Evolutionary conservation across 768 basidiomycete genomes (phyloP).

Genomic region (Suillus alpinus): DNA sequence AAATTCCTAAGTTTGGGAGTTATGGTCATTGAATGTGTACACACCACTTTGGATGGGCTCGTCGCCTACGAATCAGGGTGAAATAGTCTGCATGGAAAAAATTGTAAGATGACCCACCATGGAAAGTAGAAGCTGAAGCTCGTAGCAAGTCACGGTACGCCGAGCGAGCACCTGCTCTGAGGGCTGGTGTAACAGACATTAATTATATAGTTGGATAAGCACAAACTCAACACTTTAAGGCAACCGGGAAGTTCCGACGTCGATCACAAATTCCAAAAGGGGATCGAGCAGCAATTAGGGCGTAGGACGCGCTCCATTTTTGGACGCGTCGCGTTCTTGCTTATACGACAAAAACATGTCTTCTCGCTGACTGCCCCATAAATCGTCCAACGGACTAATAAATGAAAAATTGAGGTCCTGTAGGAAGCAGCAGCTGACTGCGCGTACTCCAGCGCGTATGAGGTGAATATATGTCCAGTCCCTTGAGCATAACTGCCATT

Average conservation of each 20-base stretch:
- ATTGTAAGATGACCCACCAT: constrained; percentile 38
- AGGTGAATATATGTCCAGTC: constrained; percentile 2
- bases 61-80: constrained; percentile 45
- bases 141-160: constrained; percentile 73
- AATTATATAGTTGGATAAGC: not conserved
- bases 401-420: constrained; percentile 18
- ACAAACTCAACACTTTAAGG: constrained; percentile 7
- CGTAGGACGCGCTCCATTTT: constrained; percentile 40
- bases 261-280: constrained; percentile 26
- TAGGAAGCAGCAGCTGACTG: constrained; percentile 13
- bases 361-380: constrained; percentile 24
- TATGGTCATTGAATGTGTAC: not conserved
- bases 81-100: not conserved
- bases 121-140: constrained; percentile 64
- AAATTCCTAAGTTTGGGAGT: not conserved
- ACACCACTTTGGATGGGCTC: constrained; percentile 52
- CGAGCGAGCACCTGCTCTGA: constrained; percentile 65
- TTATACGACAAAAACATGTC: constrained; percentile 26
- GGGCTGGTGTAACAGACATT: constrained; percentile 52
- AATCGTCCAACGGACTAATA: constrained; percentile 30
- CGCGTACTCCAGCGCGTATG: constrained; percentile 7
- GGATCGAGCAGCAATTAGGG: constrained; percentile 17
- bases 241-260: constrained; percentile 14
- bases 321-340: constrained; percentile 31
- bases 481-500: constrained; percentile 2